These are phyloP conservation scores for Dryadomyces sulphureus DNA, from an alignment of 2,329 filamentous ascomycete genomes.

Conservation along the genomic window DNA sequence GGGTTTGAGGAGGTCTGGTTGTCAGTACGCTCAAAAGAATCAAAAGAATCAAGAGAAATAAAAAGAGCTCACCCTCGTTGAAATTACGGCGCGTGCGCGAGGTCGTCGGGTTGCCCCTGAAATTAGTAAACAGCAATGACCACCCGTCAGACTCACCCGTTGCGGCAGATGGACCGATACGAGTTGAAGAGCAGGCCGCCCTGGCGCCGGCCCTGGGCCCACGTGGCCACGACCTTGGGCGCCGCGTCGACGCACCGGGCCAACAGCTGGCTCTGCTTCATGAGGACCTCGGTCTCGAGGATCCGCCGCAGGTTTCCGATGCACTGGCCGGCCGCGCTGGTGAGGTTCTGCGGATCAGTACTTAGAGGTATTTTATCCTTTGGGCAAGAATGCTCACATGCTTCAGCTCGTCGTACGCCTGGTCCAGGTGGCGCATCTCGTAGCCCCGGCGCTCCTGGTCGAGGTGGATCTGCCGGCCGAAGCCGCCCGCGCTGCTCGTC, in stretches of 20 bases:
- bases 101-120: background rate
- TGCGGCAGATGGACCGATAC: slow-evolving; percentile 3
- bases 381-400: background rate
- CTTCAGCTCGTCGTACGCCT: slow-evolving; percentile 2
- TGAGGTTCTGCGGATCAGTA: background rate
- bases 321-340: background rate
- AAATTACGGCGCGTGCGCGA: background rate
- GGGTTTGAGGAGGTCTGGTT: background rate
- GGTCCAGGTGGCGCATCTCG: slow-evolving; percentile 4
- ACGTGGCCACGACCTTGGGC: background rate
- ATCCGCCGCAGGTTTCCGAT: background rate
- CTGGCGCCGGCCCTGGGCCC: background rate
- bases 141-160: slow-evolving; percentile 2
- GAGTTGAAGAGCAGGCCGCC: slow-evolving; percentile 4
- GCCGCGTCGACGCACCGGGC: background rate
- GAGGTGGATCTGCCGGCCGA: slow-evolving; percentile 1
- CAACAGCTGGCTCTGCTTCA: background rate
- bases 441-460: slow-evolving; percentile 2
- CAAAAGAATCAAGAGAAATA: background rate
- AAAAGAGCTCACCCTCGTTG: slow-evolving; percentile 1
- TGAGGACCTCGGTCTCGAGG: slow-evolving; percentile 3
- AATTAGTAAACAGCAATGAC: background rate
- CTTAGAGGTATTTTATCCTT: background rate
- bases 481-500: slow-evolving; percentile 1
- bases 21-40: background rate